Evolutionary conservation across 1,284 basidiomycete genomes (phyloP).

Genomic region (Microbotryomycetes sp.): DNA sequence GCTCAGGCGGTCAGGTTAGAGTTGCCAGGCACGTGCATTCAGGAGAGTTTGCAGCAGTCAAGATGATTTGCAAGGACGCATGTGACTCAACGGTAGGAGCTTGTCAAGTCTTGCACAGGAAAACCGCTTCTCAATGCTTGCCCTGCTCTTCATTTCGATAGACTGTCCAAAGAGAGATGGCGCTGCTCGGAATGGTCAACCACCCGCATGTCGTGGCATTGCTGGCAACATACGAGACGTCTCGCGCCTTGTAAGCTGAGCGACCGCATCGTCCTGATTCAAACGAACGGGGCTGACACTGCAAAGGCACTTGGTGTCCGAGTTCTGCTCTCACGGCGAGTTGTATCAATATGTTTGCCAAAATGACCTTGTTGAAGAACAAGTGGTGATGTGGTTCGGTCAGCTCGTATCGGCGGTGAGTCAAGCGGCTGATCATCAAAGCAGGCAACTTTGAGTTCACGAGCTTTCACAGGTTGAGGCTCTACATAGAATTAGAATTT

Average conservation of each 20-base stretch:
- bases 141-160: too few relatives aligned
- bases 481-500: conserved; percentile 22
- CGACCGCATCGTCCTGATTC: neutral
- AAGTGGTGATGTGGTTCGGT: conserved; percentile 38
- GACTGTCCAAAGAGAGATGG: conserved; percentile 41
- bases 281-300: neutral
- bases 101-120: too few relatives aligned
- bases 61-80: conserved; percentile 40
- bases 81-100: conserved; percentile 34
- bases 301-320: conserved; percentile 38
- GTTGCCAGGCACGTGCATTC: conserved; percentile 36
- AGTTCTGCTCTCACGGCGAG: conserved; percentile 41
- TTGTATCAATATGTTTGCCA: conserved; percentile 41
- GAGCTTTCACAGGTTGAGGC: neutral
- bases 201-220: conserved; percentile 41
- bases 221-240: conserved; percentile 42
- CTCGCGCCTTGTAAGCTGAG: conserved; percentile 32
- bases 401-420: conserved; percentile 42
- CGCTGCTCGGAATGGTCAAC: conserved; percentile 41
- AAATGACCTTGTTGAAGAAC: conserved; percentile 30
- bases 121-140: too few relatives aligned
- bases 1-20: conserved; percentile 33
- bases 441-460: neutral
- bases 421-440: conserved; percentile 1
- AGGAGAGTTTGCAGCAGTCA: conserved; percentile 39